Conservation (phyloP, 2,329 filamentous ascomycete genomes). For the Byssochlamys sp. region DNA sequence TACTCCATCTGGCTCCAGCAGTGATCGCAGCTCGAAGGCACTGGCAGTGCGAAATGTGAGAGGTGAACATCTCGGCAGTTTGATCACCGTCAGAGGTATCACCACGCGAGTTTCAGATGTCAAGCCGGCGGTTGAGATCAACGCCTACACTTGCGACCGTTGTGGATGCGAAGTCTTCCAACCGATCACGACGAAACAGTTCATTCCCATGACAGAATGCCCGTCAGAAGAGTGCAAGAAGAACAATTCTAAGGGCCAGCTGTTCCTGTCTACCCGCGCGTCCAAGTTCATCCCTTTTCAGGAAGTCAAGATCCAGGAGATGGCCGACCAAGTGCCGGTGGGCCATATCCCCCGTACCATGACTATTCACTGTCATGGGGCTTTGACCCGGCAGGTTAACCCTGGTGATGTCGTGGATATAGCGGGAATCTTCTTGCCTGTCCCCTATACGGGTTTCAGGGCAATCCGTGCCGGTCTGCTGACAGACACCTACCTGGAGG, state of each 20-base stretch:
- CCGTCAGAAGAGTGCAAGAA: constrained; percentile 79
- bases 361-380: constrained; percentile 81
- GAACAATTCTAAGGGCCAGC: constrained; percentile 86
- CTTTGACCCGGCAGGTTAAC: constrained; percentile 73
- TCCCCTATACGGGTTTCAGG: constrained; percentile 97
- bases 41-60: constrained; percentile 88
- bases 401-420: constrained; percentile 91
- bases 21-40: constrained; percentile 49
- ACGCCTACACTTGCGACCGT: constrained; percentile 92
- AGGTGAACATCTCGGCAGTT: constrained; percentile 80
- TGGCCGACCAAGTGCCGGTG: constrained; percentile 97
- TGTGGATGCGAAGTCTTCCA: constrained; percentile 98
- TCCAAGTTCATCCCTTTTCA: constrained; percentile 97
- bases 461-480: constrained; percentile 92
- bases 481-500: constrained; percentile 93
- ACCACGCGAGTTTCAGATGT: constrained; percentile 93
- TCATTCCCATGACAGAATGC: constrained; percentile 75
- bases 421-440: constrained; percentile 89
- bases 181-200: constrained; percentile 82
- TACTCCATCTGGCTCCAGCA: constrained; percentile 59
- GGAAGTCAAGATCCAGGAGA: constrained; percentile 95
- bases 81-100: constrained; percentile 91
- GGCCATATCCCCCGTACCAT: constrained; percentile 90
- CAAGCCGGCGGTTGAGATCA: constrained; percentile 94
- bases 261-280: constrained; percentile 87